A percentile compares a stretch with the other conserved stretches of the same genome.
phyloP scores from a whole-genome alignment of 148 eudicot genomes.

The Fagopyrum tataricum region DNA sequence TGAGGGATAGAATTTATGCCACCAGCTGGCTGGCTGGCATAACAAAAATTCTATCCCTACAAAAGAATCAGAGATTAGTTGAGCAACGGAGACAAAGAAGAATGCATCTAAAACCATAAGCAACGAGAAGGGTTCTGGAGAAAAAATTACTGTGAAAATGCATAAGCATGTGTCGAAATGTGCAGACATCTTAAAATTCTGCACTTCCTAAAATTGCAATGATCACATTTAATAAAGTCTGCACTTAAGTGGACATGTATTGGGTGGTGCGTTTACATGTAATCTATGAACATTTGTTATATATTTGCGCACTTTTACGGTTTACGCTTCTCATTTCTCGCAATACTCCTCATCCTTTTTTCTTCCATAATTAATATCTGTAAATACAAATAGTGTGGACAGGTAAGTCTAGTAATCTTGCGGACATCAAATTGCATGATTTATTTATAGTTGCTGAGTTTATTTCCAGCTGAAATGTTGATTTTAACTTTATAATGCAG shows the following conservation, averaged over 20 bases:
- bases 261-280: too few species aligned
- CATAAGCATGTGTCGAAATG: too few species aligned
- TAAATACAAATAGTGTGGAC: background rate
- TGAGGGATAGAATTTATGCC: background rate
- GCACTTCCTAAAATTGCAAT: too few species aligned
- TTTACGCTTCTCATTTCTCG: too few species aligned
- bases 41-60: background rate
- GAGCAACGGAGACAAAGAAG: background rate
- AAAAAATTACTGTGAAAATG: too few species aligned
- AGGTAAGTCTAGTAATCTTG: background rate
- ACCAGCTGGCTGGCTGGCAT: background rate
- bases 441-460: conserved; percentile 7
- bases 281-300: too few species aligned
- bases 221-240: too few species aligned
- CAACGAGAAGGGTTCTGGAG: too few species aligned
- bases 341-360: too few species aligned
- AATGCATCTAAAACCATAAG: background rate
- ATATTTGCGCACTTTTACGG: too few species aligned
- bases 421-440: background rate
- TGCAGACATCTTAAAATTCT: too few species aligned
- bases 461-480: background rate
- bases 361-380: background rate
- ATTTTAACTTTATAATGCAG: conserved; percentile 23
- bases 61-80: background rate
- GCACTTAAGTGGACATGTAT: too few species aligned